These are phyloP conservation scores for Mycena pura DNA, from an alignment of 768 basidiomycete genomes.

Conservation along the genomic window DNA sequence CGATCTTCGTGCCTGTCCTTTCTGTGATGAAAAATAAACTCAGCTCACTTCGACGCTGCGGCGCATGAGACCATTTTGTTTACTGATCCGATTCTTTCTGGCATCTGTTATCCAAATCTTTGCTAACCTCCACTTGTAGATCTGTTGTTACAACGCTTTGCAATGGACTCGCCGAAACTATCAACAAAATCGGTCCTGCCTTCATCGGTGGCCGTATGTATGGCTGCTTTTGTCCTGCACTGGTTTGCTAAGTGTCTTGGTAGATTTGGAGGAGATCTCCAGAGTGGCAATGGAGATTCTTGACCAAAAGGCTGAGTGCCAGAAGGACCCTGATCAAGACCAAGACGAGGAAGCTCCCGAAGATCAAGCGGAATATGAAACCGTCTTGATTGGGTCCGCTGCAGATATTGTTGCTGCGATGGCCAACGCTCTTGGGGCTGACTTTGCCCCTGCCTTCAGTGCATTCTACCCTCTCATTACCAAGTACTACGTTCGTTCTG, in stretches of 20 bases:
- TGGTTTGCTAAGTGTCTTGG: slow-evolving; percentile 11
- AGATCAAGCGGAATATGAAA: slow-evolving; percentile 95
- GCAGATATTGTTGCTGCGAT: slow-evolving; percentile 92
- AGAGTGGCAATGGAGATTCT: slow-evolving; percentile 84
- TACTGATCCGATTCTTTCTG: slow-evolving; percentile 40
- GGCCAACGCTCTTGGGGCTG: slow-evolving; percentile 82
- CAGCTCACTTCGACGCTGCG: slow-evolving; percentile 81
- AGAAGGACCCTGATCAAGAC: slow-evolving; percentile 94
- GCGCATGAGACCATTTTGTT: slow-evolving; percentile 62
- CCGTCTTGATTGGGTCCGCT: slow-evolving; percentile 92
- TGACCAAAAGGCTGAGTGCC: slow-evolving; percentile 94
- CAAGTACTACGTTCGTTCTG: slow-evolving; percentile 79
- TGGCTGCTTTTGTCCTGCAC: neutral
- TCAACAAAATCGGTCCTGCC: slow-evolving; percentile 90
- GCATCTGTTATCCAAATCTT: slow-evolving; percentile 5
- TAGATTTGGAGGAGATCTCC: slow-evolving; percentile 81
- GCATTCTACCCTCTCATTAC: slow-evolving; percentile 90
- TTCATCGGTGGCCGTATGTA: slow-evolving; percentile 80
- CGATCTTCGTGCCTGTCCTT: slow-evolving; percentile 16
- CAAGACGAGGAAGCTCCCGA: slow-evolving; percentile 85
- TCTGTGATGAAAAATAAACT: slow-evolving; percentile 64
- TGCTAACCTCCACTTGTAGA: slow-evolving; percentile 51
- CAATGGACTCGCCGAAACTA: slow-evolving; percentile 87
- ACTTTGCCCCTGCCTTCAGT: slow-evolving; percentile 82
- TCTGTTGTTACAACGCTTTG: slow-evolving; percentile 89